Percentiles rank a stretch among this genome's conserved stretches.
Conservation (phyloP, 179 eudicot genomes). For the Carnegiea gigantea region DNA sequence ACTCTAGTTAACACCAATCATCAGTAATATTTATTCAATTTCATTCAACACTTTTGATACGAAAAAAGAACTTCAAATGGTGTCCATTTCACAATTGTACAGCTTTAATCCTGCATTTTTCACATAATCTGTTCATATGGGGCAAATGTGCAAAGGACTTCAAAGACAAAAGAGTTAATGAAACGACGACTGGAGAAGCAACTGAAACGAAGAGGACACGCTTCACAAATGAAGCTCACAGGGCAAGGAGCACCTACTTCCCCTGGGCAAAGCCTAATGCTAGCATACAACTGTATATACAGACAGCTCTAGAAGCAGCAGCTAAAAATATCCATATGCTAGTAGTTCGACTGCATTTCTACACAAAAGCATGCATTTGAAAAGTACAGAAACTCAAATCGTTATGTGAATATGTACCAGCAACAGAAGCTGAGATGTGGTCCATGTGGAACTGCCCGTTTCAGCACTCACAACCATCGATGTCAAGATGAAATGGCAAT, state of each 20-base stretch:
- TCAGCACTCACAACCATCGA: background rate
- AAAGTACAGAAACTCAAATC: background rate
- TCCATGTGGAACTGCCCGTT: background rate
- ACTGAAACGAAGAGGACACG: background rate
- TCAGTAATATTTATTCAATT: too few species aligned
- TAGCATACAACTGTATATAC: background rate
- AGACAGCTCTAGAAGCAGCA: background rate
- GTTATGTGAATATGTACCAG: background rate
- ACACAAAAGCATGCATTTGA: background rate
- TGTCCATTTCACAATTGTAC: background rate
- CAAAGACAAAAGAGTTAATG: background rate
- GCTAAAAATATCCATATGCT: background rate
- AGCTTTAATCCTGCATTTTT: background rate
- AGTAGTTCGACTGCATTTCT: background rate
- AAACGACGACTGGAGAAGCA: background rate
- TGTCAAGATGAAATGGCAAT: background rate
- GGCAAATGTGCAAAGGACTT: background rate
- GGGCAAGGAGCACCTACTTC: background rate
- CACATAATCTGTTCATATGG: background rate
- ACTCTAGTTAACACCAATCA: too few species aligned
- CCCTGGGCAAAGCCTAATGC: background rate
- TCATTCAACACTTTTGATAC: too few species aligned
- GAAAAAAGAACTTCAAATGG: too few species aligned
- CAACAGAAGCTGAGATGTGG: background rate
- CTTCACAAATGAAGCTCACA: background rate